Conservation (phyloP, 805 yeast species). For the Candida adriatica region DNA sequence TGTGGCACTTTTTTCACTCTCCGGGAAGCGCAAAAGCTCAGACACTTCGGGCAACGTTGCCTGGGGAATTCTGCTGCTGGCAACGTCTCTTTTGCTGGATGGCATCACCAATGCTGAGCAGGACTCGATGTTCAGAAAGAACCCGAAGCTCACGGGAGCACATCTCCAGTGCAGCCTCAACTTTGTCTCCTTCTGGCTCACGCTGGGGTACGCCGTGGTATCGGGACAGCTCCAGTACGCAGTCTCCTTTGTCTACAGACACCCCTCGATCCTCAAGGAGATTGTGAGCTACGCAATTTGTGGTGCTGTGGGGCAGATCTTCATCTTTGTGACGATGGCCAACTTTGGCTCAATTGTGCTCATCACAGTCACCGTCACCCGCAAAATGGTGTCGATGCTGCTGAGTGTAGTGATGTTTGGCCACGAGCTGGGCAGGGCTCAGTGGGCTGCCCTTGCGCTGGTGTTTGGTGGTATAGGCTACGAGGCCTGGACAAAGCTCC, state of each 20-base stretch:
- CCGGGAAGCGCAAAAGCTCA: conserved; percentile 27
- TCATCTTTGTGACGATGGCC: conserved; percentile 79
- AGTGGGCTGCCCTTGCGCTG: conserved; percentile 71
- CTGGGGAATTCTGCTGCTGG: conserved; percentile 56
- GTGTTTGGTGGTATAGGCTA: conserved; percentile 84
- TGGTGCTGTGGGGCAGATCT: conserved; percentile 93
- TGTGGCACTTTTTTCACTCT: conserved; percentile 69
- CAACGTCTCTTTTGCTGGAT: conserved; percentile 66
- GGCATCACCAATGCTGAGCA: conserved; percentile 93
- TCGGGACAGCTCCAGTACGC: conserved; percentile 47
- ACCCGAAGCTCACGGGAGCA: conserved; percentile 62
- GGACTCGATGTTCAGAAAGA: conserved; percentile 64
- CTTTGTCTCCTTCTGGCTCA: conserved; percentile 35
- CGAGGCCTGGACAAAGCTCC: conserved; percentile 46
- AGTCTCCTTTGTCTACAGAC: conserved; percentile 36
- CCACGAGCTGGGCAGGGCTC: conserved; percentile 55
- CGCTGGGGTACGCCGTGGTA: conserved; percentile 40
- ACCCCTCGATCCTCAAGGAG: conserved; percentile 53
- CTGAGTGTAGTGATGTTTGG: conserved; percentile 82
- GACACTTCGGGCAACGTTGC: conserved; percentile 28
- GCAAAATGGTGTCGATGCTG: conserved; percentile 95
- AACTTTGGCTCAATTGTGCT: conserved; percentile 78
- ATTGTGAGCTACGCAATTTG: conserved; percentile 61
- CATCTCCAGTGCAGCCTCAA: conserved; percentile 77
- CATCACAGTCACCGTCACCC: conserved; percentile 90